Base-by-base conservation (phyloP, 345 rosid genomes). In the Pistacia atlantica region DNA sequence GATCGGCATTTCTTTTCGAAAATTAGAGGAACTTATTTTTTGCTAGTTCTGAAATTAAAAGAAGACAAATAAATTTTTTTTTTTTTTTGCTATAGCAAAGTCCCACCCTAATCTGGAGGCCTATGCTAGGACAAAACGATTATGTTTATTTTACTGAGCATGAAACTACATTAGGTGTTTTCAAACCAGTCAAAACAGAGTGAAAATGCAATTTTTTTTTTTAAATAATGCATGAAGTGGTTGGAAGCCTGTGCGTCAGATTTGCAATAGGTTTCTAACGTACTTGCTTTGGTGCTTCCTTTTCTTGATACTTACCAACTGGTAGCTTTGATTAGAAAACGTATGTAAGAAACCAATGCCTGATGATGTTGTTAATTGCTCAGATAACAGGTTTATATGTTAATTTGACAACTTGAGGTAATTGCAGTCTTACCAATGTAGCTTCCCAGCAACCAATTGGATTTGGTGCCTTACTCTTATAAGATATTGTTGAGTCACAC, bases 291-390 rank as follows among this genome's bases (percentile, higher is more conserved):
- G 31, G 4, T 48, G 67, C 46, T 73, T 28, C 28, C 7, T 25
- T 31, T 68, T 73, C 59, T 73, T 49, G 46, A 25, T 62, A 33
- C 42, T 61, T 11, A 5, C 18, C 5, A 11, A 37, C 28, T 9
- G 13, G 17, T 18, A 62, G 42, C 17, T 45, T 48, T 61, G 25
- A 17, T 17, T 28, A 72, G 46, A 61, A 25, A 11, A 31, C 12
- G 31, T 5, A 17, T 62, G n/a, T 4, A 18, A 25, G 56, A 62
- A 16, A 17, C 28, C 46, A 10, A 45, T 64, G 7, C 52, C 12
- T 51, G 63, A 33, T 65, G 52, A 5, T 64, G 20, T 33, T 35
- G n/a, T 63, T 63, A 33, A n/a, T 74, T 64, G 62, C 33, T 74
- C 54, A 31, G 54, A 48, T 49, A 17, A 22, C 35, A 11, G 38